phyloP scores from a whole-genome alignment of 164 flowering plant species.

The Hamamelis virginiana region DNA sequence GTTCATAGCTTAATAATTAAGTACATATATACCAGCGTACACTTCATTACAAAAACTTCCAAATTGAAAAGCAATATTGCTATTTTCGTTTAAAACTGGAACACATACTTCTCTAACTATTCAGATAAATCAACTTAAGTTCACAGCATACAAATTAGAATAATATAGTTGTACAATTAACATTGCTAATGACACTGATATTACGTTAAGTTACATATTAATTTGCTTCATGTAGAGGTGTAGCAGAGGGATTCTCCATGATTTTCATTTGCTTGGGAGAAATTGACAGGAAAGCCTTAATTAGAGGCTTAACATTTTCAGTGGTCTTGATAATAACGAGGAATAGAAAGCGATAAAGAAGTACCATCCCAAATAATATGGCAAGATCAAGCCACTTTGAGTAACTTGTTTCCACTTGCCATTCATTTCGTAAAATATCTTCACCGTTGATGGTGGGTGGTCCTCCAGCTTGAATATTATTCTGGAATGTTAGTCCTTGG shows the following conservation, averaged over 20 bases:
- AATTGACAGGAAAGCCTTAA: background rate
- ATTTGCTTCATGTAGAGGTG: too few relatives aligned
- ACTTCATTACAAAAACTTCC: too few relatives aligned
- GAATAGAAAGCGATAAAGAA: constrained; percentile 24
- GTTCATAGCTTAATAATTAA: too few relatives aligned
- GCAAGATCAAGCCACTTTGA: constrained; percentile 37
- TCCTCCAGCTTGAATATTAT: constrained; percentile 5
- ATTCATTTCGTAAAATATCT: constrained; percentile 8
- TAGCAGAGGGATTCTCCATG: constrained; percentile 33
- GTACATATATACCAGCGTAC: too few relatives aligned
- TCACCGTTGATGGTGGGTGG: constrained; percentile 13
- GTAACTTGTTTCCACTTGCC: constrained; percentile 28
- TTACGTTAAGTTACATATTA: too few relatives aligned
- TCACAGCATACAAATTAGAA: too few relatives aligned
- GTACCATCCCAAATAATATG: constrained; percentile 28
- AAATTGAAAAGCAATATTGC: too few relatives aligned
- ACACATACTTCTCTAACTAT: too few relatives aligned
- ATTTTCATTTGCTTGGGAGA: constrained; percentile 13
- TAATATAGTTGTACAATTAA: too few relatives aligned
- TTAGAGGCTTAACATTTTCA: constrained; percentile 18
- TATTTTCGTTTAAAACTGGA: too few relatives aligned
- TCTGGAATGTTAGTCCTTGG: constrained; percentile 20
- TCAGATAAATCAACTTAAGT: too few relatives aligned
- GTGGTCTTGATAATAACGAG: constrained; percentile 15
- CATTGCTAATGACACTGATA: too few relatives aligned